Evolutionary conservation across 352 stramenopile species (phyloP), one percentile per base, ranked within the genome.

Genomic region (Aphanomyces invadans): DNA sequence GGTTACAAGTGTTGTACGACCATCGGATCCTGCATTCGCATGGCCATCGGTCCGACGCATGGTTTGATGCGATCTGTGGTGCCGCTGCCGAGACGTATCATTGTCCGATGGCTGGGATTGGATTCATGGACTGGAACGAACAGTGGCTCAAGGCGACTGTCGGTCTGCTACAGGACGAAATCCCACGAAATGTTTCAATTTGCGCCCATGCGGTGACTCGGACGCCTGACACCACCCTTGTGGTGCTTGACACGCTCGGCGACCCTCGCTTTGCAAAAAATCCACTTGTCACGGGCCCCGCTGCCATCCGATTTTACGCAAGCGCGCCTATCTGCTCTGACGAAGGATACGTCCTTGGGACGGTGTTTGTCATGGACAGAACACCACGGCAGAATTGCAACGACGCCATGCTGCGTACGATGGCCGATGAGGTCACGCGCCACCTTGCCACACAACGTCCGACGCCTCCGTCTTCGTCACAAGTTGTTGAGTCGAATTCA

Each of bases 221-320:
- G 25, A 11, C 25, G 25, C 89, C 79, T 11, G 90, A 92, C 69
- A 81, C 90, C 67, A 81, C 86, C 12, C 90, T 92, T 81, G 86
- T 94, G 5, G 86, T 94, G 32, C 88, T 92, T 71, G 86, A 94
- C 73, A 90, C 84, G 64, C 63, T 88, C 66, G 67, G 88, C 11
- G 85, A 94, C 74, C 89, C 90, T 72, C 79, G 84, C n/a, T 94
- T 92, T 60, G 81, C 78, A 10, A 89, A 90, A 74, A 94, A 92
- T 72, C 84, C 86, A 52, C 73, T 94, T 0, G 84, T 92, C 25
- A 92, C 84, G 2, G 85, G 83, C 39, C 81, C 79, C 0, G 83
- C 86, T 15, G 89, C 88, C 76, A 94, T 94, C 67, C 83, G 86
- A 33, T 94, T 94, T 69, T 94, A 92, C 73, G 80, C 83, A 4